Conservation (phyloP, 2,329 filamentous ascomycete species). For the Fusarium coicis region DNA sequence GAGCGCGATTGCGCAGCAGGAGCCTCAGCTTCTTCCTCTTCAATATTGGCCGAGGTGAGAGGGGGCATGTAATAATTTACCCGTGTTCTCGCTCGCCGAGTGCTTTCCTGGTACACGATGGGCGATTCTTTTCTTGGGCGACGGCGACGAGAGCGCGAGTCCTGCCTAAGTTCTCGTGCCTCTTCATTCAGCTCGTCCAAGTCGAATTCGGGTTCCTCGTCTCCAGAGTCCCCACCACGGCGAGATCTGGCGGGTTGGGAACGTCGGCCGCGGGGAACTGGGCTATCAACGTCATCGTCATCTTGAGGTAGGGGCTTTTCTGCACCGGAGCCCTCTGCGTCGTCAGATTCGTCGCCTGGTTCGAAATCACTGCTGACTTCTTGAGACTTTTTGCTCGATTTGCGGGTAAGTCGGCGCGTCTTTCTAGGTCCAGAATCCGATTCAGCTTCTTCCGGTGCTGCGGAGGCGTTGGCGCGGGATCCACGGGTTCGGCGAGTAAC, state of each 20-base stretch:
- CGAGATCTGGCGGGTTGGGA: slow-evolving; percentile 60
- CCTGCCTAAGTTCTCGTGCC: slow-evolving; percentile 68
- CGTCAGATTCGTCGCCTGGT: slow-evolving; percentile 68
- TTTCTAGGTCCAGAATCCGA: slow-evolving; percentile 48
- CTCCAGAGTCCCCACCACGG: slow-evolving; percentile 63
- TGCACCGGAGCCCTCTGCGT: slow-evolving; percentile 59
- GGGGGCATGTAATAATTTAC: slow-evolving; percentile 90
- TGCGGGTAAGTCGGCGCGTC: slow-evolving; percentile 60
- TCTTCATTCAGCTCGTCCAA: slow-evolving; percentile 74
- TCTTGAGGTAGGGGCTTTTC: slow-evolving; percentile 51
- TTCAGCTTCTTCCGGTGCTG: slow-evolving; percentile 46
- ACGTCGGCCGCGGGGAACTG: slow-evolving; percentile 61
- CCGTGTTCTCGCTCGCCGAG: slow-evolving; percentile 64
- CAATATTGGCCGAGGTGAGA: slow-evolving; percentile 69
- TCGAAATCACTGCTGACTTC: slow-evolving; percentile 72
- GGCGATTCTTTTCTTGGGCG: slow-evolving; percentile 62
- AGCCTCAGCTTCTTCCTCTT: slow-evolving; percentile 78
- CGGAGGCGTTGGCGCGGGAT: slow-evolving; percentile 46
- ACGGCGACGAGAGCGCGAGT: slow-evolving; percentile 64
- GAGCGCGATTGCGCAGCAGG: slow-evolving; percentile 75
- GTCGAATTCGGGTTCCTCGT: slow-evolving; percentile 68
- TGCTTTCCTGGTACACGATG: slow-evolving; percentile 68
- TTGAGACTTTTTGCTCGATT: slow-evolving; percentile 59
- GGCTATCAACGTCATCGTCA: slow-evolving; percentile 59
- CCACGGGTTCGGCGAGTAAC: slow-evolving; percentile 59